Base-by-base conservation (phyloP, 208 protist species). In the Novymonas esmeraldas region DNA sequence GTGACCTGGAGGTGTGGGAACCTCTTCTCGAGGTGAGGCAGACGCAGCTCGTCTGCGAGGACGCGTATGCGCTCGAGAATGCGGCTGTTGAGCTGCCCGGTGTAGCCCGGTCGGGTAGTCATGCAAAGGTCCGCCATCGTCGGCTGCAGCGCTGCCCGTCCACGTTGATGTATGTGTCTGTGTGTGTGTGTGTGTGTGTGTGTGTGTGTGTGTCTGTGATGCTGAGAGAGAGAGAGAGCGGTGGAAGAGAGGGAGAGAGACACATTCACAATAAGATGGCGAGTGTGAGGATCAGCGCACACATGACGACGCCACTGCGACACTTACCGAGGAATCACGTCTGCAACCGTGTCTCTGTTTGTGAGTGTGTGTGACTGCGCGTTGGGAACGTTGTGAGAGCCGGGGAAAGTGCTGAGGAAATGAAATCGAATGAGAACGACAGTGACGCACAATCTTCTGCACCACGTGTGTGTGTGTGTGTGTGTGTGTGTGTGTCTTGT, bases 21-120 rank as follows among this genome's bases (percentile, higher is more conserved):
- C 46, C 79, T 78, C 3, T 46, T 14, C 45, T 82, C 80, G 6
- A 95, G 69, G 28, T 85, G 22, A 6, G 77, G 75, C 13, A 89
- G 62, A n/a, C 63, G 26, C 14, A 95, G 56, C 39, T 77, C 64
- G 7, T 41, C 29, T 0, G 76, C 46, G 14, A 95, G 55, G 34
- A 85, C 78, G 20, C 42, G 70, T 24, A 95, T 64, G 48, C 90
- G 81, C 49, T 85, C 54, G 1, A 82, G 60, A 55, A 95, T 93
- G 26, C 51, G 62, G 10, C 26, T 62, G 65, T 93, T 90, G 22
- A 93, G 78, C 57, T 75, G 58, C 20, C 86, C 84, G 3, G 61
- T 89, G 70, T 83, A 89, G 1, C 88, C 88, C 10, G 82, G 85
- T 26, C 79, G 82, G 0, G 70, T 56, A 1, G 61, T 78, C 78